Evolutionary conservation across 805 yeast genomes (phyloP).

Genomic region (Nakazawaea wyomingensis): DNA sequence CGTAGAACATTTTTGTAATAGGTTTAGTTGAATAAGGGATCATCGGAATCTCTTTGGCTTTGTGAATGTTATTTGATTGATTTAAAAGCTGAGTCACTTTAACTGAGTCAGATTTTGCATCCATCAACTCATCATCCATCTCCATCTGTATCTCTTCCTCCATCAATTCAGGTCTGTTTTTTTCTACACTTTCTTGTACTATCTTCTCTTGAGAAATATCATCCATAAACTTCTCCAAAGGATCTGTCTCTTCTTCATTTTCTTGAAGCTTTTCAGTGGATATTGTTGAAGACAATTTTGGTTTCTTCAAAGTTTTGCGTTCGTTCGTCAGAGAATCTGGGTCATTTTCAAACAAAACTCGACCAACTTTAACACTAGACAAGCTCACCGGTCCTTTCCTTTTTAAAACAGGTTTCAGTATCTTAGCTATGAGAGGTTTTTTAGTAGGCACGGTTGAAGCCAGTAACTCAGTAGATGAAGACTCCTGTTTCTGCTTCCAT

Average conservation of each 20-base stretch:
- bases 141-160: conserved; percentile 3
- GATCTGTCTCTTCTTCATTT: conserved; percentile 32
- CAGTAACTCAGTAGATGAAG: conserved; percentile 3
- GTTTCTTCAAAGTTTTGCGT: conserved; percentile 13
- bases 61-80: conserved; percentile 38
- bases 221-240: conserved; percentile 43
- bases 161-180: conserved; percentile 9
- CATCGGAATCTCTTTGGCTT: conserved; percentile 40
- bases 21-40: conserved; percentile 44
- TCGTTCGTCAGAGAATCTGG: conserved; percentile 1
- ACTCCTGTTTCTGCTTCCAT: conserved; percentile 54
- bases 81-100: conserved; percentile 30
- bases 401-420: neutral
- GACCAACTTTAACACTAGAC: neutral
- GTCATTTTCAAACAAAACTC: conserved; percentile 2
- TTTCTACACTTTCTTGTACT: conserved; percentile 10
- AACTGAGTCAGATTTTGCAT: conserved; percentile 23
- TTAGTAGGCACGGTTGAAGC: conserved; percentile 5
- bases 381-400: neutral
- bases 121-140: conserved; percentile 18
- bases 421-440: conserved; percentile 19
- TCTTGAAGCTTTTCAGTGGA: conserved; percentile 1
- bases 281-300: neutral
- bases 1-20: conserved; percentile 58
- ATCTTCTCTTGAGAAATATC: conserved; percentile 12